These are phyloP conservation scores for Pseudotulostoma volvatum DNA, from an alignment of 495 filamentous ascomycete species.

Conservation along the genomic window DNA sequence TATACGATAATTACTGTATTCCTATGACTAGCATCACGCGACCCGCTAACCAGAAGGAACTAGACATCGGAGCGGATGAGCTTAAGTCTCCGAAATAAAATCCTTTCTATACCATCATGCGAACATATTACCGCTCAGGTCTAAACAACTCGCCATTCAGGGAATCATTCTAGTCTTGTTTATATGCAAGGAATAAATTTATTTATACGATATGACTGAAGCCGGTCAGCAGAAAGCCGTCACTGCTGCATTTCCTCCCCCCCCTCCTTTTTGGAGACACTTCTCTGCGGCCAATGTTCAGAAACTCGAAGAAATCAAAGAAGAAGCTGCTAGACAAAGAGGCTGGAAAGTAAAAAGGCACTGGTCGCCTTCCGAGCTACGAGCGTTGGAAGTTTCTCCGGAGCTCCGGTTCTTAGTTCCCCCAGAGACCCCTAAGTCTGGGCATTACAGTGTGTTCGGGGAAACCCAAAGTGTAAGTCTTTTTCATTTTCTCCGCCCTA, in stretches of 20 bases:
- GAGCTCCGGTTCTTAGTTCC: conserved; percentile 71
- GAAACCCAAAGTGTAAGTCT: conserved; percentile 41
- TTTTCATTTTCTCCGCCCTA: not conserved
- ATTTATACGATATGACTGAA: conserved; percentile 9
- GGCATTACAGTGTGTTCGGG: conserved; percentile 59
- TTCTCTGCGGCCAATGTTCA: conserved; percentile 69
- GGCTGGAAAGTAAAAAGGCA: conserved; percentile 22
- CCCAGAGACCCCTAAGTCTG: conserved; percentile 54
- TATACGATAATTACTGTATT: too few species aligned
- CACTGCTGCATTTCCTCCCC: conserved; percentile 59
- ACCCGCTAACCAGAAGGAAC: too few species aligned
- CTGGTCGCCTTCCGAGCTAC: conserved; percentile 29
- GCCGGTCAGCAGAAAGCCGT: conserved; percentile 36
- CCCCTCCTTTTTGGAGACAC: conserved; percentile 77
- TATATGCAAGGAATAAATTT: too few species aligned
- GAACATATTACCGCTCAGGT: too few species aligned
- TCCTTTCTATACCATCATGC: too few species aligned
- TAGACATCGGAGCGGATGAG: too few species aligned
- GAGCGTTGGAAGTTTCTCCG: conserved; percentile 44
- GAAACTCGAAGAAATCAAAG: conserved; percentile 40
- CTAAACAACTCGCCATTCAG: too few species aligned
- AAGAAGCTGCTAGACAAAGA: conserved; percentile 25
- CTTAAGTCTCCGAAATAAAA: too few species aligned
- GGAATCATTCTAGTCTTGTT: too few species aligned
- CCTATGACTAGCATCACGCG: too few species aligned